These are phyloP conservation scores for Clarireedia paspali DNA, from an alignment of 2,329 filamentous ascomycete genomes.

Conservation along the genomic window DNA sequence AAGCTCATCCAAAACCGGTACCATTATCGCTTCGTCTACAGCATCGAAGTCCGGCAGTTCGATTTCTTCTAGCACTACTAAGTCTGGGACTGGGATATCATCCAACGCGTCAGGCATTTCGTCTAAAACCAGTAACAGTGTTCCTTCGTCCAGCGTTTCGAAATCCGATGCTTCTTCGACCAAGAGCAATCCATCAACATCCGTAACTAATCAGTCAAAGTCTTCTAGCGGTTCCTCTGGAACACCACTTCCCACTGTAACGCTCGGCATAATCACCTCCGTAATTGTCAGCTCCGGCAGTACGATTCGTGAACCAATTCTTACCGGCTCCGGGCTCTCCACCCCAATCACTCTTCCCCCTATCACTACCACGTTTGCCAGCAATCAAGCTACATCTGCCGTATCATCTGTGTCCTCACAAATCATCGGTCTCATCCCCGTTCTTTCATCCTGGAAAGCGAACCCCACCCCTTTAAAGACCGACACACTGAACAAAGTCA, in stretches of 20 bases:
- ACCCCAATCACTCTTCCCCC: not conserved
- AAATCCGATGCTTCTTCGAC: no score
- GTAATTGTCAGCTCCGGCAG: not conserved
- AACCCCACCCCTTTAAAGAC: not conserved
- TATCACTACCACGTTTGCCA: not conserved
- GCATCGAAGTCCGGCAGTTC: no score
- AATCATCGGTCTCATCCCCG: not conserved
- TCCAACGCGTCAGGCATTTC: no score
- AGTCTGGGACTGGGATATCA: no score
- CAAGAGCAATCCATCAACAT: no score
- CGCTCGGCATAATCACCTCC: not conserved
- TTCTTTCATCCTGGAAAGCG: not conserved
- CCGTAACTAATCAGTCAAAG: no score
- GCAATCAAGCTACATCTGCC: not conserved
- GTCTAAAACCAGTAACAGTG: no score
- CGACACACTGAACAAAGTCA: not conserved
- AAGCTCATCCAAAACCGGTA: no score
- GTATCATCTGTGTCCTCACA: not conserved
- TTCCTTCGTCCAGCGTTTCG: no score
- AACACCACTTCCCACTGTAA: not conserved
- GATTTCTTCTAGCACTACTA: no score
- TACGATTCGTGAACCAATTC: not conserved
- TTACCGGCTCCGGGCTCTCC: not conserved
- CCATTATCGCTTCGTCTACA: no score
- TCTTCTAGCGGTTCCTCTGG: no score